Evolutionary conservation across 495 filamentous ascomycete genomes (phyloP), one percentile per base, ranked within the genome.

Genomic region (Podospora pseudocomata): DNA sequence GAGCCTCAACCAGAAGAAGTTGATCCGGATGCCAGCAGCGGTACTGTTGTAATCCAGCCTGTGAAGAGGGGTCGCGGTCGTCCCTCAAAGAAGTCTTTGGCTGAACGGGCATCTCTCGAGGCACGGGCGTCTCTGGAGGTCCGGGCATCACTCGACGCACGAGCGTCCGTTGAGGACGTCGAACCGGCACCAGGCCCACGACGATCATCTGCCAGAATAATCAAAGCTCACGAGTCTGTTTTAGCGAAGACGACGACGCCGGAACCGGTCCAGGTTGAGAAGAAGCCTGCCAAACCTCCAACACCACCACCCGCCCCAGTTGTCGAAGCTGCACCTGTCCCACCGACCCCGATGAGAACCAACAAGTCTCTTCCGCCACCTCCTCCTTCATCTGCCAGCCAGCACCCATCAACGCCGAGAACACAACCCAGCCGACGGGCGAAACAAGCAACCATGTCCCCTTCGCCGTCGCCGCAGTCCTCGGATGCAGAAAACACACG

Each of bases 401-500:
- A 67, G 2, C 60, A 69, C 0, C 65, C 76, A 15, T 71, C 39
- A 4, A 66, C 70, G 20, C 82, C 80, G 2, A 27, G 79, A 9
- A 83, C 82, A 5, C 73, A 74, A 0, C 74, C 79, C 6, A 73
- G 76, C 6, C 70, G 71, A 13, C 72, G 71, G 18, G 78, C 78
- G 20, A 77, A 76, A 64, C 82, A 82, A 65, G 74, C 80, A 2
- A 67, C 67, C 2, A 28, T 79, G 4, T 82, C 85, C 1, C 87
- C 87, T 5, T 88, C 88, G 1, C 83, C 84, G 60, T 91, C 91
- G 11, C 88, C 89, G 0, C 90, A 92, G 68, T 88, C 90, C 4
- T 93, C 91, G n/a, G 88, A 93, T 78, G 90, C 89, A 1, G 91
- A 93, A 73, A 93, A 93, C 70, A 87, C 85, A 19, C 90, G 90